Percentiles rank a stretch among this genome's conserved stretches.
These are phyloP conservation scores for Bipolaris oryzae DNA, from an alignment of 2,329 filamentous ascomycete genomes.

Conservation along the genomic window DNA sequence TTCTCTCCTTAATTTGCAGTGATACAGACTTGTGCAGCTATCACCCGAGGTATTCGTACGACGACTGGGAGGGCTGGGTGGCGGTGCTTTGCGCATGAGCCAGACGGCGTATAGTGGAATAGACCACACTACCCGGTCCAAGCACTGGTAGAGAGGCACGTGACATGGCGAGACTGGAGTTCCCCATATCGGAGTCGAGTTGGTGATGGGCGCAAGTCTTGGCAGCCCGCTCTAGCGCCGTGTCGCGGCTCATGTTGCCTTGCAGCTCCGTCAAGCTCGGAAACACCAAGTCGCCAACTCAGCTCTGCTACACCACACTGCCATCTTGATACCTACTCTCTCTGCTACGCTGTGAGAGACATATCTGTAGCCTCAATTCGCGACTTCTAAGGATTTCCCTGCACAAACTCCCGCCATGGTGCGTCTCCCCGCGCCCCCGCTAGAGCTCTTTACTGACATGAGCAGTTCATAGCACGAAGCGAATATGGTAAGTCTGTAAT, in stretches of 20 bases:
- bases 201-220: conserved; percentile 18
- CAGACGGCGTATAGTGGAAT: too few relatives aligned
- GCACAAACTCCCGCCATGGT: conserved; percentile 40
- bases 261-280: conserved; percentile 32
- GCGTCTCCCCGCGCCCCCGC: conserved; percentile 30
- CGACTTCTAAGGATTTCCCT: background rate
- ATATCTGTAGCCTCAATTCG: background rate
- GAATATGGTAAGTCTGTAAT: conserved; percentile 82
- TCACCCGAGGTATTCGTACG: background rate
- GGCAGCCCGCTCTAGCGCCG: conserved; percentile 24
- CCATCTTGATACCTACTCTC: background rate
- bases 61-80: background rate
- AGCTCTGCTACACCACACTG: conserved; percentile 7
- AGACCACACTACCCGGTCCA: too few relatives aligned
- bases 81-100: too few relatives aligned
- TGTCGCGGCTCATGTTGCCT: conserved; percentile 37
- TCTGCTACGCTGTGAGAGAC: background rate
- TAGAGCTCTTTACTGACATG: conserved; percentile 41
- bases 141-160: too few relatives aligned
- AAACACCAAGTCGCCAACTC: conserved; percentile 26
- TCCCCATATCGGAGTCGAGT: background rate
- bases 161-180: background rate
- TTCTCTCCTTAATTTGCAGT: background rate
- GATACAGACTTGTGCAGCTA: background rate
- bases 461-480: conserved; percentile 95